Base-by-base conservation (phyloP, 1,284 basidiomycete genomes). In the Irpex sp. region DNA sequence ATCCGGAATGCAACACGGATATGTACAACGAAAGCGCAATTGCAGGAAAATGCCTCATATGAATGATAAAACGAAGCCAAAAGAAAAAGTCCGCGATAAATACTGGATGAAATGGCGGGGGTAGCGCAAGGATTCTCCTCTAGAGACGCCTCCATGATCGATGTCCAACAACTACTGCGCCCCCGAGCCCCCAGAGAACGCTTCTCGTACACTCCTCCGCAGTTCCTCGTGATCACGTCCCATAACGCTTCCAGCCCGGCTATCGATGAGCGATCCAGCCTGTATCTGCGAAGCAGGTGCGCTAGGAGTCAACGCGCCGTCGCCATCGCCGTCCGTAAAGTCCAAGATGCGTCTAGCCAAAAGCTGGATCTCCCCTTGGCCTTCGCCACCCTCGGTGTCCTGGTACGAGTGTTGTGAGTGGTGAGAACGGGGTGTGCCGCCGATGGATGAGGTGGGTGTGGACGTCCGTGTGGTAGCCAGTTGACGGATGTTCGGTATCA, bases 341-440 rank as follows among this genome's bases (percentile, higher is more conserved):
- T 97, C 96, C 71, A 97, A 82, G 72, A 98, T 98, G 76, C 96
- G 90, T 69, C 93, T 87, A 18, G 94, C 93, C 66, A 98, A 88
- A 62, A 93, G 85, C 74, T 96, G 93, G 75, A 99, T 98, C 84
- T 98, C 96, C 66, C 93, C 92, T 73, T 94, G 93, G 9, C 95
- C 96, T 65, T 95, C 92, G 24, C 90, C 93, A 7, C 89, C 90
- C 62, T 97, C 96, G 15, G 94, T 95, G 67, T 96, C 95, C 71
- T 91, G 91, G 75, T 95, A 90, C 70, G 94, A 91, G 77, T 93
- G 88, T 70, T 87, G 87, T 20, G 92, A 94, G 71, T 86, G 92
- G 76, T 93, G 93, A 45, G 93, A 94, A 22, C 86, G 91, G 5
- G 94, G 93, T 43, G 93, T 93, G 32, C 92, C 82, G 59, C 83